phyloP scores from a whole-genome alignment of 805 yeast species.

The Ogataea minuta region DNA sequence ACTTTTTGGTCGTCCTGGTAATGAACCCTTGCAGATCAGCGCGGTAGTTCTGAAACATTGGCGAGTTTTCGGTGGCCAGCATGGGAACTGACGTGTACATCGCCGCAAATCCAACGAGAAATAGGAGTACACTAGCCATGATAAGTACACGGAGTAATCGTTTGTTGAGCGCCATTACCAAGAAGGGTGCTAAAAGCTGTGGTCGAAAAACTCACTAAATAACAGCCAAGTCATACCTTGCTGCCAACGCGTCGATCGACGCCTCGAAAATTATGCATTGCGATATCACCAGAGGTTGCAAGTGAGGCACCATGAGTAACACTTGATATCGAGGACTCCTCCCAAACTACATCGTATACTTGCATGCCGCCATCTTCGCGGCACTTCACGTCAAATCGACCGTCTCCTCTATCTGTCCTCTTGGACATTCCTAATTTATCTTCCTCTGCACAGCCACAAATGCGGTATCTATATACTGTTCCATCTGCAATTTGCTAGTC shows the following conservation, averaged over 20 bases:
- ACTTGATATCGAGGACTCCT: too few relatives aligned
- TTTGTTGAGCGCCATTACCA: slow-evolving; percentile 13
- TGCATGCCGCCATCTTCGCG: neutral
- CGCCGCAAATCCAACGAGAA: slow-evolving; percentile 11
- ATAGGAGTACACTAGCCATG: slow-evolving; percentile 12
- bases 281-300: too few relatives aligned
- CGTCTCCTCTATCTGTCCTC: neutral
- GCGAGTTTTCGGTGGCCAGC: slow-evolving; percentile 3
- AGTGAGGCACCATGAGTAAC: too few relatives aligned
- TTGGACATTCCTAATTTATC: slow-evolving; percentile 7
- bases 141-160: slow-evolving; percentile 19
- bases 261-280: too few relatives aligned
- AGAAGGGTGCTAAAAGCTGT: neutral
- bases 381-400: neutral
- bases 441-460: slow-evolving; percentile 6
- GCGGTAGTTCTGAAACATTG: slow-evolving; percentile 9
- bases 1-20: slow-evolving; percentile 4
- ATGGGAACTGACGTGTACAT: too few relatives aligned
- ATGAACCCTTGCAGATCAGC: slow-evolving; percentile 14
- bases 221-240: slow-evolving; percentile 1
- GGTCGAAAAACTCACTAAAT: neutral
- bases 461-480: slow-evolving; percentile 3
- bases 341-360: neutral
- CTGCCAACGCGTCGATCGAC: slow-evolving; percentile 9
- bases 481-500: neutral